A percentile compares a stretch with the other conserved stretches of the same genome.
Conservation (phyloP, 805 yeast genomes). For the Zygosaccharomyces rouxii region DNA sequence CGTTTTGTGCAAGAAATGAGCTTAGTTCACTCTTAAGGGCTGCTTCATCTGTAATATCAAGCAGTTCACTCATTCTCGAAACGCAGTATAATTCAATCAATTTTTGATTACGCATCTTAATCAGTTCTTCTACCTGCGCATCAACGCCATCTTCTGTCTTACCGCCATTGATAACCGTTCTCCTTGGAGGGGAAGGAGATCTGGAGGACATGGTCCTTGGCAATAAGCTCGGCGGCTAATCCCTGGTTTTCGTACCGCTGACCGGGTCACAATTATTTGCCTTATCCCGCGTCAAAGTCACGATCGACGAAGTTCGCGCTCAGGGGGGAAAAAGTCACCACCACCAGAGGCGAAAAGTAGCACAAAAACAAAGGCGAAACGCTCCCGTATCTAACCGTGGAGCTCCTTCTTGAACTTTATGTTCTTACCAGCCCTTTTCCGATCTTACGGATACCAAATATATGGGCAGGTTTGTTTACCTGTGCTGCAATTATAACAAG, state of each 20-base stretch:
- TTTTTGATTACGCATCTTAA: conserved; percentile 50
- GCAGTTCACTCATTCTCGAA: conserved; percentile 46
- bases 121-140: conserved; percentile 33
- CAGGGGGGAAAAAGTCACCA: conserved; percentile 2
- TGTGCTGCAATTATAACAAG: neutral
- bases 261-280: neutral
- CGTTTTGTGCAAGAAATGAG: conserved; percentile 50
- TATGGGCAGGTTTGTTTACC: neutral
- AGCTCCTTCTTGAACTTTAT: neutral
- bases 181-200: conserved; percentile 16
- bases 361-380: neutral
- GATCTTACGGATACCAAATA: neutral
- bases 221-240: neutral
- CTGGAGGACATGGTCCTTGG: conserved; percentile 10
- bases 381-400: neutral
- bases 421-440: neutral
- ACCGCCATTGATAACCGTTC: conserved; percentile 9
- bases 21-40: conserved; percentile 38
- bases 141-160: conserved; percentile 7
- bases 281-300: neutral
- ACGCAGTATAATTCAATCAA: conserved; percentile 60
- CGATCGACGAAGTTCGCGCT: conserved; percentile 2
- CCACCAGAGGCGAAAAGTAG: conserved; percentile 4
- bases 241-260: neutral
- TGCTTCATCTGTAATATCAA: conserved; percentile 39